Conservation (phyloP, 2,329 filamentous ascomycete species). For the Lecanosticta acicola region DNA sequence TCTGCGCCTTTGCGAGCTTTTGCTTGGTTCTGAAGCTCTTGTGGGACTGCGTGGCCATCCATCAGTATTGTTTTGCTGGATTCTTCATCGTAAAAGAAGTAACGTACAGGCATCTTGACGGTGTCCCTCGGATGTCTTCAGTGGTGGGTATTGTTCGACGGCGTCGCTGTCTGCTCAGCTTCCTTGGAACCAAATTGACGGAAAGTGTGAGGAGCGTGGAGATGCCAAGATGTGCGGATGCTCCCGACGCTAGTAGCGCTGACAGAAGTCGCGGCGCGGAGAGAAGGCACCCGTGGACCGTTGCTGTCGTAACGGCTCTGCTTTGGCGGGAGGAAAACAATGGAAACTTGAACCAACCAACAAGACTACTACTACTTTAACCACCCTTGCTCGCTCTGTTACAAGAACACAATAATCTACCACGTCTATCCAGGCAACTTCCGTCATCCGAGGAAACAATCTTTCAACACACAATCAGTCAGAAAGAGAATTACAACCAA, state of each 20-base stretch:
- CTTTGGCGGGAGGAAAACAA: too few species aligned
- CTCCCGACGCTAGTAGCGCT: too few species aligned
- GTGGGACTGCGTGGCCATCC: constrained; percentile 65
- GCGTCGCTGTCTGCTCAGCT: constrained; percentile 4
- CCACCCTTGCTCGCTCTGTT: too few species aligned
- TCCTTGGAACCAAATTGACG: too few species aligned
- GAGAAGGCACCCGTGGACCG: too few species aligned
- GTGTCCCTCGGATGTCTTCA: constrained; percentile 12
- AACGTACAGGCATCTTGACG: constrained; percentile 34
- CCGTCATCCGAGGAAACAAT: background rate
- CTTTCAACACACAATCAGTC: constrained; percentile 5
- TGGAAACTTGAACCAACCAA: too few species aligned
- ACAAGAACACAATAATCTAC: constrained; percentile 7
- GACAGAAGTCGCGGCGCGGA: background rate
- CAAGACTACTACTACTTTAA: background rate
- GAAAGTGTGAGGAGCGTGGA: too few species aligned
- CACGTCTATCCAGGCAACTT: too few species aligned
- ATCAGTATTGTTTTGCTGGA: constrained; percentile 9
- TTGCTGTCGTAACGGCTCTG: too few species aligned
- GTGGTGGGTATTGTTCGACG: constrained; percentile 10
- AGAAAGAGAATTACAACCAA: constrained; percentile 3
- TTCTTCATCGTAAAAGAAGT: constrained; percentile 1
- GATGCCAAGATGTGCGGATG: too few species aligned
- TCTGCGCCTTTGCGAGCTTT: constrained; percentile 99
- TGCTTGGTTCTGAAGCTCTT: constrained; percentile 99